A percentile compares a stretch with the other conserved stretches of the same genome.
These are phyloP conservation scores for Kalmanozyma brasiliensis DNA, from an alignment of 1,284 basidiomycete genomes.

Conservation along the genomic window DNA sequence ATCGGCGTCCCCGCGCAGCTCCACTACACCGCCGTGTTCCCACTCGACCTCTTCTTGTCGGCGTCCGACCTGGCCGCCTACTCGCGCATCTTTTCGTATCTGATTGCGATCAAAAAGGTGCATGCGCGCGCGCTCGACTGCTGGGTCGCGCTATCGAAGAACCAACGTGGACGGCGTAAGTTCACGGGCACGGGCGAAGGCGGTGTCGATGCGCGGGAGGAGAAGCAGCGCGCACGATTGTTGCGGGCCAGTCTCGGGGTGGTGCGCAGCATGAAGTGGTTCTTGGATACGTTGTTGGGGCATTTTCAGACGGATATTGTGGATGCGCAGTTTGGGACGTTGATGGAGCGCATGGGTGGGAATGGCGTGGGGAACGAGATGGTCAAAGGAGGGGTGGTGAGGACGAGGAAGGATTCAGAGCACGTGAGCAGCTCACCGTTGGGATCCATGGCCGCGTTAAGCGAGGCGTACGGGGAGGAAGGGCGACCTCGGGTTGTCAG, in stretches of 20 bases:
- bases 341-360: slow-evolving; percentile 74
- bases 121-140: slow-evolving; percentile 81
- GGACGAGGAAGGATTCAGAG: slow-evolving; percentile 30
- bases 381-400: slow-evolving; percentile 1
- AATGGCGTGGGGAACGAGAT: slow-evolving; percentile 2
- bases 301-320: slow-evolving; percentile 83
- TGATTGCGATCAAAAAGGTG: slow-evolving; percentile 83
- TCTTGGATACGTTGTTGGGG: slow-evolving; percentile 79
- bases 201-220: slow-evolving; percentile 76
- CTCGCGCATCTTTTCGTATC: slow-evolving; percentile 80
- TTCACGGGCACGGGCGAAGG: slow-evolving; percentile 89
- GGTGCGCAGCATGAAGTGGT: slow-evolving; percentile 88
- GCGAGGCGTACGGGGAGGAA: slow-evolving; percentile 28
- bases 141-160: slow-evolving; percentile 83
- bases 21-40: slow-evolving; percentile 72
- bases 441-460: slow-evolving; percentile 20
- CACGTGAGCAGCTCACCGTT: slow-evolving; percentile 11
- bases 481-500: slow-evolving; percentile 19
- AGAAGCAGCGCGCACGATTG: slow-evolving; percentile 72
- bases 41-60: slow-evolving; percentile 87
- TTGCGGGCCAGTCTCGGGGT: slow-evolving; percentile 84
- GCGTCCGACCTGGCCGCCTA: slow-evolving; percentile 79
- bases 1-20: slow-evolving; percentile 50
- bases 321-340: slow-evolving; percentile 80
- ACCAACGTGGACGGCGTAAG: slow-evolving; percentile 80